Evolutionary conservation across 2,329 filamentous ascomycete genomes (phyloP), one percentile per base, ranked within the genome.

Genomic region (Teratosphaeriaceae sp.): DNA sequence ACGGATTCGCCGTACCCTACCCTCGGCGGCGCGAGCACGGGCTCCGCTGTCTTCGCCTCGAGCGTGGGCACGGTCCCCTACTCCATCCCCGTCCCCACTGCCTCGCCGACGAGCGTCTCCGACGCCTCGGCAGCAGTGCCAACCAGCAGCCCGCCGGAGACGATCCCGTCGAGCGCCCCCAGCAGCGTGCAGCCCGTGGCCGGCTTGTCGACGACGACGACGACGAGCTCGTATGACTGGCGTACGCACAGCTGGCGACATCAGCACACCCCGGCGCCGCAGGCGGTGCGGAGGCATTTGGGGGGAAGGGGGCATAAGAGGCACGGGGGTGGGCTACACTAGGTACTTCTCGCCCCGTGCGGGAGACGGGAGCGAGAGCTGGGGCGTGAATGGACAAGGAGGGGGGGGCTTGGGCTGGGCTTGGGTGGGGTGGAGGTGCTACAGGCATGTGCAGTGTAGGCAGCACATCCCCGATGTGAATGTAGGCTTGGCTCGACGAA

Each of bases 251-350:
- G 20, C 38, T 33, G 44, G 33, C n/a, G n/a, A n/a, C n/a, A n/a
- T n/a, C 66, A 60, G 4, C 22, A 41, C 11, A 24, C 43, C 2
- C 11, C 38, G 12, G 30, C 38, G 15, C 39, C 38, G 11, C 40
- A 30, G 46, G 41, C 37, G 36, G 24, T 34, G 16, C 47, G 48
- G 36, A 52, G 46, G 30, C 53, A 58, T 46, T 43, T 58, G 49
- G n/a, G n/a, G n/a, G n/a, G n/a, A n/a, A 40, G 44, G 36, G 16
- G 42, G 40, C 55, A 58, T 38, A 56, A 51, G 55, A 52, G 52
- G 23, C 53, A 54, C 40, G 45, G 38, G 15, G 18, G 6, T 19
- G 31, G 31, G 4, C 15, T 34, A 18, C 4, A 18, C 6, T 34
- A 15, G 20, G 8, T n/a, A 19, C n/a, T n/a, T n/a, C n/a, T n/a